Base-by-base conservation (phyloP, 2,329 filamentous ascomycete species). In the Pseudonectria buxi region DNA sequence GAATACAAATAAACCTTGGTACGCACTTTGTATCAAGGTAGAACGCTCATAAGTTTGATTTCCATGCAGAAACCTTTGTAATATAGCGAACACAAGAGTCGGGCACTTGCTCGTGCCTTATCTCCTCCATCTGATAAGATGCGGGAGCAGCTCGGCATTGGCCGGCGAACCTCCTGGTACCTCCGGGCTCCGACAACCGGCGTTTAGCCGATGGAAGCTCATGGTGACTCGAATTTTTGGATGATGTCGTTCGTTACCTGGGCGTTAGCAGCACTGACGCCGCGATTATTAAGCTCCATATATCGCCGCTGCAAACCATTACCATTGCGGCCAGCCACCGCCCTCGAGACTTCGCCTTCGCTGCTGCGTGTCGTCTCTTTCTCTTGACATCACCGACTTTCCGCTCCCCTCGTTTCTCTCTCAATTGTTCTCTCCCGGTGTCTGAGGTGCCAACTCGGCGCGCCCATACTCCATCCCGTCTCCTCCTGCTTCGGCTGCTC, bases 201-300 rank as follows among this genome's bases (percentile, higher is more conserved):
- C 15, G 40, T 49, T 56, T 40, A 49, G 35, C 56, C 56, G 56
- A 45, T 52, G 39, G 54, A 53, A 56, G 48, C 50, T 54, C 51
- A 54, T 53, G 44, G 47, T 40, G 46, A 44, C 41, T 45, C 38
- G 44, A 49, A 52, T 43, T 52, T 56, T 54, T 48, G 43, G 38
- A 52, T 53, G 43, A 51, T 51, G 51, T 53, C 50, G 54, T 46
- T 45, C 40, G 37, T 45, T 43, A 48, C 44, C n/a, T n/a, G n/a
- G n/a, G n/a, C n/a, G n/a, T n/a, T n/a, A n/a, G n/a, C 47, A 22
- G 18, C 18, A 22, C 47, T 46, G 50, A 49, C 45, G 50, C 52
- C 51, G 54, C 51, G 43, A 55, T 57, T 55, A 52, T 51, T 56
- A 54, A 56, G 48, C 50, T 46, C 57, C 49, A n/a, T 46, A 46